These are phyloP conservation scores for Backusella westeae DNA, from an alignment of 192 early-diverging fungal genomes.

Conservation along the genomic window DNA sequence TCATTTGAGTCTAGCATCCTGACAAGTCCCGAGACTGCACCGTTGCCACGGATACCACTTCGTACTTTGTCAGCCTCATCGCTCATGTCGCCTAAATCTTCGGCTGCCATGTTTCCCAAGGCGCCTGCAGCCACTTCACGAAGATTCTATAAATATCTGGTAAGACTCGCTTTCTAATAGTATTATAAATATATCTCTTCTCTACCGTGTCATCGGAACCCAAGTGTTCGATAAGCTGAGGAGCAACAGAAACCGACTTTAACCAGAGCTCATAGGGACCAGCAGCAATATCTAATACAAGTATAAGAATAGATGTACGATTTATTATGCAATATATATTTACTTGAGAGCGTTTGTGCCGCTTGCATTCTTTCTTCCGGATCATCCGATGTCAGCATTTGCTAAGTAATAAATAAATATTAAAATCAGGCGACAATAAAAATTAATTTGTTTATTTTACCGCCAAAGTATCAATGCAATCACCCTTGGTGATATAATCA, in stretches of 20 bases:
- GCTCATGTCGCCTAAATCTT: slow-evolving; percentile 28
- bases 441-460: slow-evolving; percentile 11
- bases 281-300: slow-evolving; percentile 35
- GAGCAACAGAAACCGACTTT: slow-evolving; percentile 20
- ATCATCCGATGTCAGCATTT: slow-evolving; percentile 15
- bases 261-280: slow-evolving; percentile 33
- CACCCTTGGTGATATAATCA: slow-evolving; percentile 25
- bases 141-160: slow-evolving; percentile 48
- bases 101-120: slow-evolving; percentile 90
- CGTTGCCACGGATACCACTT: slow-evolving; percentile 69
- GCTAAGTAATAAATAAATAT: slow-evolving; percentile 9
- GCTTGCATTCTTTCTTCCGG: slow-evolving; percentile 19
- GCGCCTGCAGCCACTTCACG: slow-evolving; percentile 91
- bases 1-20: slow-evolving; percentile 65
- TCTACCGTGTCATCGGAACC: slow-evolving; percentile 16
- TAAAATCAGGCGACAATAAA: background rate
- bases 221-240: slow-evolving; percentile 26
- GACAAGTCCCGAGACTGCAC: slow-evolving; percentile 73
- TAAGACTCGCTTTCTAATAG: background rate
- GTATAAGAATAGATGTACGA: background rate
- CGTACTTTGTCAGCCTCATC: slow-evolving; percentile 70
- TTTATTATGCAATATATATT: background rate
- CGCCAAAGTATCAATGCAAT: slow-evolving; percentile 27
- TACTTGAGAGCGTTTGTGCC: slow-evolving; percentile 30
- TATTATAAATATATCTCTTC: background rate